Evolutionary conservation across 306 rosid species (phyloP).

Genomic region (apple (Malus domestica)): ASM211411v1 NC_041792.1:30294907-30295406

Average conservation of each 20-base stretch:
- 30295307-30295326: neutral
- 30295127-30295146: neutral
- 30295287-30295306: neutral
- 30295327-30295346: neutral
- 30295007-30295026: too few species aligned
- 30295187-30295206: slow-evolving; percentile 18
- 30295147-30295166: neutral
- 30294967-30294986: too few species aligned
- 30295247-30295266: neutral
- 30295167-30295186: slow-evolving; percentile 38
- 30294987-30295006: too few species aligned
- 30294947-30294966: neutral
- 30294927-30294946: too few species aligned
- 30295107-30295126: neutral
- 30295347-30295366: neutral
- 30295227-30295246: neutral
- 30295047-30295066: neutral
- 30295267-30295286: slow-evolving; percentile 21
- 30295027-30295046: neutral
- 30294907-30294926: too few species aligned
- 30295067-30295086: slow-evolving; percentile 2
- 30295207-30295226: neutral
- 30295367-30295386: too few species aligned
- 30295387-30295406: neutral
- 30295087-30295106: slow-evolving; percentile 32